These are phyloP conservation scores for Fusarium sororula DNA, from an alignment of 2,329 filamentous ascomycete genomes.

Conservation along the genomic window DNA sequence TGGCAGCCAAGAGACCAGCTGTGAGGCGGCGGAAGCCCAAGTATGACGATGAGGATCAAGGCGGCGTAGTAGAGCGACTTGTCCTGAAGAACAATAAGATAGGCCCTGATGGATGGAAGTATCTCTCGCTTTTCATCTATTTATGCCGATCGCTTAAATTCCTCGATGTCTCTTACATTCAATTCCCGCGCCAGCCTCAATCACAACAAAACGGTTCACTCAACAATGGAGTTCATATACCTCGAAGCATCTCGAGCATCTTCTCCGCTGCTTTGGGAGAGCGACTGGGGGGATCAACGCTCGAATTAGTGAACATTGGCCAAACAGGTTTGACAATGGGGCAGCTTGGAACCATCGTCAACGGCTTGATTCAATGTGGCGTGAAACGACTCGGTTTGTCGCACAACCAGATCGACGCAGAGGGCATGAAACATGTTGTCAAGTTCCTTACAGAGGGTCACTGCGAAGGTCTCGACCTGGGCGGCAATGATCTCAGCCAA, in stretches of 20 bases:
- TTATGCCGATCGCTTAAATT: conserved; percentile 87
- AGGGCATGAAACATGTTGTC: conserved; percentile 79
- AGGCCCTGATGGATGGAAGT: conserved; percentile 86
- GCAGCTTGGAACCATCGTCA: conserved; percentile 80
- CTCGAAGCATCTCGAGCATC: conserved; percentile 61
- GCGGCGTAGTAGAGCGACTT: conserved; percentile 85
- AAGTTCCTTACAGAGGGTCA: conserved; percentile 78
- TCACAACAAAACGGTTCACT: conserved; percentile 43
- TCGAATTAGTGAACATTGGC: conserved; percentile 86
- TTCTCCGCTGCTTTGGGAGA: conserved; percentile 80
- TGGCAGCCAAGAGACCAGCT: conserved; percentile 78
- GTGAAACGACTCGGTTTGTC: conserved; percentile 83
- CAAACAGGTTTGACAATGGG: conserved; percentile 78
- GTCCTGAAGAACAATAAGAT: conserved; percentile 94
- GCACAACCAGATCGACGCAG: conserved; percentile 78
- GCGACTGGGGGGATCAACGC: conserved; percentile 75
- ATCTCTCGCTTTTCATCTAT: conserved; percentile 89
- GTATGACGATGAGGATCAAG: conserved; percentile 57
- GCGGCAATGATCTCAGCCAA: conserved; percentile 78
- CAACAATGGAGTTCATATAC: conserved; percentile 48
- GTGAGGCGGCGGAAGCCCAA: conserved; percentile 60
- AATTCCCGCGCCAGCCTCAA: conserved; percentile 68
- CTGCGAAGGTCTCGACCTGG: conserved; percentile 89
- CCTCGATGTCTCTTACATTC: conserved; percentile 86
- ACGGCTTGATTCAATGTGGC: conserved; percentile 81